phyloP scores from a whole-genome alignment of 2,329 filamentous ascomycete genomes.

The Penicillium corylophilum region DNA sequence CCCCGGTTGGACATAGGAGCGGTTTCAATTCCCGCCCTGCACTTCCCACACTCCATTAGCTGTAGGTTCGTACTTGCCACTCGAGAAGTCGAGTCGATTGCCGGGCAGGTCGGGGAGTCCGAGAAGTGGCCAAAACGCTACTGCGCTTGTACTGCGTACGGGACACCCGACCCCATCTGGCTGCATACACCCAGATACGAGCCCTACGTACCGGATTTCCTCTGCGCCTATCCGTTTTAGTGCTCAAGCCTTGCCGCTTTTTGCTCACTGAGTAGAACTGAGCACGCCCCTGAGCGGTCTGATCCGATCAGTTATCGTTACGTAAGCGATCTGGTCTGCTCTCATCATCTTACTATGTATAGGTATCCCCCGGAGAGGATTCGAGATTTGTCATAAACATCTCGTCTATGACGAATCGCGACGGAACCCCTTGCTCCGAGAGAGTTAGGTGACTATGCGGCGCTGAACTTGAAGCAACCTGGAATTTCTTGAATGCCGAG shows the following conservation, averaged over 20 bases:
- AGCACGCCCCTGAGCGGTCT: no score
- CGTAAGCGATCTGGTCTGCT: no score
- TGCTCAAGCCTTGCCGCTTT: no score
- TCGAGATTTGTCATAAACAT: not conserved
- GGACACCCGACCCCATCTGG: slow-evolving; percentile 14
- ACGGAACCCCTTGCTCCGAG: not conserved
- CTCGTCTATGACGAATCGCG: not conserved
- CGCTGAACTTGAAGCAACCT: not conserved
- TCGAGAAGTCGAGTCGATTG: not conserved
- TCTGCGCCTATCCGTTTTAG: no score
- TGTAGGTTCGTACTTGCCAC: slow-evolving; percentile 8
- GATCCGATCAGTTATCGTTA: no score
- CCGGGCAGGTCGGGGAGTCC: slow-evolving; percentile 19
- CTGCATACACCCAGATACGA: slow-evolving; percentile 16
- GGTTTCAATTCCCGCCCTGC: slow-evolving; percentile 15
- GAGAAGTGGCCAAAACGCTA: slow-evolving; percentile 3
- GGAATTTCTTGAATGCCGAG: not conserved
- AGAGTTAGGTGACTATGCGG: not conserved
- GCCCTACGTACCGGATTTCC: no score
- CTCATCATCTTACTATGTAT: no score
- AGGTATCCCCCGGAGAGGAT: not conserved
- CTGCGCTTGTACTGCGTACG: slow-evolving; percentile 7
- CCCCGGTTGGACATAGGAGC: slow-evolving; percentile 2
- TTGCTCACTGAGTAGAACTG: no score
- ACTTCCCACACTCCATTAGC: not conserved